phyloP scores from a whole-genome alignment of 192 early-diverging fungal species.

The Irineochytrium annulatum region DNA sequence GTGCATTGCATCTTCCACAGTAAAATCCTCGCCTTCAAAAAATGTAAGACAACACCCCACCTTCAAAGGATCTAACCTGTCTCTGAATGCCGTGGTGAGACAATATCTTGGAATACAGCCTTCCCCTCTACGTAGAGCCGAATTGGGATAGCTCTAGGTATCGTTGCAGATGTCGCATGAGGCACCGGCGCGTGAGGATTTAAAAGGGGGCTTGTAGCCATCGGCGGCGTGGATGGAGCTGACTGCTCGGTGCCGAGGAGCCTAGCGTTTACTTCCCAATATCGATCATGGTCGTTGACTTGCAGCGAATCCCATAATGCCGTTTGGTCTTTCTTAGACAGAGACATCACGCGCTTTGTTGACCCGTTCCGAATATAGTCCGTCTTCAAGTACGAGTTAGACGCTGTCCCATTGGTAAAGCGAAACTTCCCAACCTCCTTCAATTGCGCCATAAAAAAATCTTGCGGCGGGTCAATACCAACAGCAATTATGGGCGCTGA shows the following conservation, averaged over 20 bases:
- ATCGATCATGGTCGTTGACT: constrained; percentile 26
- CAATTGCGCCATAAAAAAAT: constrained; percentile 83
- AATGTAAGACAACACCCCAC: constrained; percentile 2
- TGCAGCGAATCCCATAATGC: constrained; percentile 72
- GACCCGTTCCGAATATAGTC: constrained; percentile 80
- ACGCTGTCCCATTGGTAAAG: neutral
- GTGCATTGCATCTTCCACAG: constrained; percentile 17
- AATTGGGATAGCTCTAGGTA: constrained; percentile 56
- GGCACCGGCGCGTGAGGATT: neutral
- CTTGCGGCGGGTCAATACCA: constrained; percentile 52
- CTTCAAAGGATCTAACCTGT: neutral
- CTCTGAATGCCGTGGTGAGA: constrained; percentile 41
- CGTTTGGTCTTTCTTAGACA: constrained; percentile 78
- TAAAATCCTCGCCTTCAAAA: constrained; percentile 18
- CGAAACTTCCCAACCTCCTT: constrained; percentile 57
- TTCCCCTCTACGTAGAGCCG: constrained; percentile 56
- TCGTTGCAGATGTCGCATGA: constrained; percentile 30
- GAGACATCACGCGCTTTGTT: constrained; percentile 80
- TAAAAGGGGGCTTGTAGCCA: neutral
- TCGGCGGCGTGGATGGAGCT: neutral
- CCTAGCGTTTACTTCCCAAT: constrained; percentile 63
- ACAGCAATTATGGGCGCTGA: constrained; percentile 24
- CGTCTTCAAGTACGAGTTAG: constrained; percentile 38
- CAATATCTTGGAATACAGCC: constrained; percentile 59
- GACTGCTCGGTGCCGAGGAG: constrained; percentile 33